These are phyloP conservation scores for Fusarium sp. DNA, from an alignment of 2,329 filamentous ascomycete genomes.

Conservation along the genomic window DNA sequence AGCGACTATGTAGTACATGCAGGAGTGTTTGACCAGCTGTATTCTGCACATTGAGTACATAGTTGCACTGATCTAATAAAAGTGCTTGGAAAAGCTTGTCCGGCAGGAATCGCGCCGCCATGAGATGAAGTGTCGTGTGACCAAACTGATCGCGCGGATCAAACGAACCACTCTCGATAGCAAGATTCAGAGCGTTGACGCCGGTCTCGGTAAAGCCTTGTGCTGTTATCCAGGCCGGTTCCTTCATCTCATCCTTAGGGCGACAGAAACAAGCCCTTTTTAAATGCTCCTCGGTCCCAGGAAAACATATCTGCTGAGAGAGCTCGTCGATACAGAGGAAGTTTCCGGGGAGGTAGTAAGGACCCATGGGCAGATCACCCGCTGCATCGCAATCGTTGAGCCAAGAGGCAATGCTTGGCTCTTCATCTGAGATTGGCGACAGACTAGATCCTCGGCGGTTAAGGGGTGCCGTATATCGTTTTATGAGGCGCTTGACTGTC, in stretches of 20 bases:
- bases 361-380: slow-evolving; percentile 29
- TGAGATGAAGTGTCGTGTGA: slow-evolving; percentile 63
- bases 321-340: slow-evolving; percentile 57
- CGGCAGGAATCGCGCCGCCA: slow-evolving; percentile 55
- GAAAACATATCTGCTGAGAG: slow-evolving; percentile 35
- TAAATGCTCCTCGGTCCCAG: slow-evolving; percentile 42
- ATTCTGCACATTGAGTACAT: slow-evolving; percentile 54
- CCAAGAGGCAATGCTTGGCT: slow-evolving; percentile 42
- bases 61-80: slow-evolving; percentile 17
- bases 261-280: slow-evolving; percentile 51
- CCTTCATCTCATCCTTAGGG: slow-evolving; percentile 40
- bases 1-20: slow-evolving; percentile 57
- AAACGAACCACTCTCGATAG: slow-evolving; percentile 23
- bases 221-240: slow-evolving; percentile 51
- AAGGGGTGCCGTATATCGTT: slow-evolving; percentile 54
- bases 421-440: slow-evolving; percentile 46
- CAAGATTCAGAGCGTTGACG: slow-evolving; percentile 25
- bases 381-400: slow-evolving; percentile 50
- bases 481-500: slow-evolving; percentile 57
- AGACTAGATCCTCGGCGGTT: slow-evolving; percentile 34
- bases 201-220: slow-evolving; percentile 44
- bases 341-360: slow-evolving; percentile 62
- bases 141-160: slow-evolving; percentile 57
- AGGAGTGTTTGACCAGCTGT: slow-evolving; percentile 64
- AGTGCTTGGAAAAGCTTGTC: slow-evolving; percentile 51